Percentiles rank a stretch among this genome's conserved stretches.
Conservation (phyloP, 208 protist species). For the Naegleria fowleri region DNA sequence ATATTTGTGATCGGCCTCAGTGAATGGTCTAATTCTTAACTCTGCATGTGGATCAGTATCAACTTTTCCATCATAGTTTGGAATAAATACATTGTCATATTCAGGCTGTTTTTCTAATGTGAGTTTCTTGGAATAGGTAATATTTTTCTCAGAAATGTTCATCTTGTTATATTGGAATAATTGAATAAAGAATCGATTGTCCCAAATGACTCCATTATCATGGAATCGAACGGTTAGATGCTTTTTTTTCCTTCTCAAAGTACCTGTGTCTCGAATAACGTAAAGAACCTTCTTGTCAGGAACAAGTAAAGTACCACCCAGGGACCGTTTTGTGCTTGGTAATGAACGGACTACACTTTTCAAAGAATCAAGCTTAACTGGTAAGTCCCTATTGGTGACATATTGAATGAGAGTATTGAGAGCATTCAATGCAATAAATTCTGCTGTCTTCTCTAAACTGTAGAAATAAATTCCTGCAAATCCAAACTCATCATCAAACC, state of each 20-base stretch:
- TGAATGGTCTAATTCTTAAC: not conserved
- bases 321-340: not conserved
- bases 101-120: not conserved
- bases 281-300: not conserved
- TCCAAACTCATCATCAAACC: not conserved
- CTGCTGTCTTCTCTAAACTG: not conserved
- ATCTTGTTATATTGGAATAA: constrained; percentile 7
- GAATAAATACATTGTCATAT: not conserved
- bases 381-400: not conserved
- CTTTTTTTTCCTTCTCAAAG: not conserved
- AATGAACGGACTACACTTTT: not conserved
- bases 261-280: not conserved
- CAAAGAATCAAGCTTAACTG: not conserved
- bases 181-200: constrained; percentile 12
- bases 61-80: not conserved
- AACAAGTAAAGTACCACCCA: not conserved
- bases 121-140: not conserved
- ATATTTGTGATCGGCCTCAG: not conserved
- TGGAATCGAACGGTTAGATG: not conserved
- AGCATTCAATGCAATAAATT: not conserved
- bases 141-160: not conserved
- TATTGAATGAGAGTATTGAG: not conserved
- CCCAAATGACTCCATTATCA: not conserved
- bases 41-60: not conserved
- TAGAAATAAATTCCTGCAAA: constrained; percentile 8